Conservation (phyloP, 192 early-diverging fungal species). For the Mortierella hygrophila region DNA sequence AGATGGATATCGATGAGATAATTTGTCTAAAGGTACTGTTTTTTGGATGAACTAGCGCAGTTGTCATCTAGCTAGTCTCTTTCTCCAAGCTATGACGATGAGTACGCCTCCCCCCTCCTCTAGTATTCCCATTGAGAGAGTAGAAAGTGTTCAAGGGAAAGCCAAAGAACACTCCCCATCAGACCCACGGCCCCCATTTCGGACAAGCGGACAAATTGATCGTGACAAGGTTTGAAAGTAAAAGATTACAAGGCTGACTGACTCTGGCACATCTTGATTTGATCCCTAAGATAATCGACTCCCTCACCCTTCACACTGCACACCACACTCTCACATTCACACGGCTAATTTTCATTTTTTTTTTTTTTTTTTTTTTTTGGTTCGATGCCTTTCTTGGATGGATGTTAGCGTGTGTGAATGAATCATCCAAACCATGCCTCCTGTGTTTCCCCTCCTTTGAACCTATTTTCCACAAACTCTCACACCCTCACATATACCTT, state of each 20-base stretch:
- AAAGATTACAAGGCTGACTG: constrained; percentile 2
- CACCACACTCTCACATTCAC: not conserved
- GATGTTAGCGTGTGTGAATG: not conserved
- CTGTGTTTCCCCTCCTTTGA: not conserved
- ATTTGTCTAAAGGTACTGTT: not conserved
- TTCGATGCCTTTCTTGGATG: not conserved
- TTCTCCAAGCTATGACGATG: not conserved
- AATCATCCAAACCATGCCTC: not conserved
- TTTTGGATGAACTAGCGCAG: not conserved
- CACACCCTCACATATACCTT: not conserved
- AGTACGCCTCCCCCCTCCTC: not conserved
- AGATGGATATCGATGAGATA: constrained; percentile 34
- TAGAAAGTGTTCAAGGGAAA: not conserved
- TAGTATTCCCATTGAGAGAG: no score
- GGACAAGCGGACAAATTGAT: not conserved
- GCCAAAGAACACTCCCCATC: not conserved
- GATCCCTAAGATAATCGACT: constrained; percentile 5
- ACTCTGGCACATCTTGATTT: not conserved
- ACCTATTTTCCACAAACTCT: not conserved
- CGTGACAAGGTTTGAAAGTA: constrained; percentile 12
- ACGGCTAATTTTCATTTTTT: not conserved
- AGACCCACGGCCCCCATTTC: not conserved
- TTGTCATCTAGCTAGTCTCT: not conserved
- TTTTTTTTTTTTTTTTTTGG: not conserved
- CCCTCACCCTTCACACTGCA: no score